Percentiles rank a stretch among this genome's conserved stretches.
Evolutionary conservation across 2,329 filamentous ascomycete species (phyloP).

Genomic region (Xylariaceae sp.): DNA sequence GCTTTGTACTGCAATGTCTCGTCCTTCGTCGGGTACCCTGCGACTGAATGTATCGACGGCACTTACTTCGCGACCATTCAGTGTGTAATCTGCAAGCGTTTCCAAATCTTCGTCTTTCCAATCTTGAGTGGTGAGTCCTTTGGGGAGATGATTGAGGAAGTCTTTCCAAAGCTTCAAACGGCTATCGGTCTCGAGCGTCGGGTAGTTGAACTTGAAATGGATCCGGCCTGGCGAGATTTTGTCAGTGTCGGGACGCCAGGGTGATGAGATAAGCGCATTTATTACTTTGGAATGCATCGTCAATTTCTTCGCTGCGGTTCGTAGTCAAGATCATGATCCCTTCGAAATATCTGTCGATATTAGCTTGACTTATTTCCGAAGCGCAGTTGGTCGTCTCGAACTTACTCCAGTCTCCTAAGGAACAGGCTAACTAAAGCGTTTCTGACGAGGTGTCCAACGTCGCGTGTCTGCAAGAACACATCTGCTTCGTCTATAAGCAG

Average conservation of each 20-base stretch:
- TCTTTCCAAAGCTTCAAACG: not conserved
- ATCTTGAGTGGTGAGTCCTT: not conserved
- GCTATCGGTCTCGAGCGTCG: not conserved
- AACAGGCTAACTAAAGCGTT: conserved; percentile 19
- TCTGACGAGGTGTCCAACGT: conserved; percentile 3
- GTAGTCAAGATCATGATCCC: not conserved
- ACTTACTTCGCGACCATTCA: not conserved
- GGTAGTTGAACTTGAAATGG: not conserved
- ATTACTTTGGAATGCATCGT: not conserved
- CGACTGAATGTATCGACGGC: no score
- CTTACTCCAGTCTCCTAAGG: conserved; percentile 2
- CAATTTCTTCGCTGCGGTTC: not conserved
- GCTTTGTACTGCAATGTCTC: no score
- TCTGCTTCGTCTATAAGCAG: conserved; percentile 30
- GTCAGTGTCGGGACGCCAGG: no score
- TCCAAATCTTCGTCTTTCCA: not conserved
- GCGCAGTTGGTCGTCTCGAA: not conserved
- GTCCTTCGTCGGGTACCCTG: no score
- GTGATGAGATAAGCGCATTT: no score
- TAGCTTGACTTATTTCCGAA: no score
- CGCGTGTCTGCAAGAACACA: conserved; percentile 33
- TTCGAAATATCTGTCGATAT: not conserved
- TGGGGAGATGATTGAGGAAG: not conserved
- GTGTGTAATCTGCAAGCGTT: not conserved
- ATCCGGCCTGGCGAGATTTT: no score